Percentiles rank a stretch among this genome's conserved stretches.
phyloP scores from a whole-genome alignment of 495 filamentous ascomycete genomes.

The Halenospora varia region DNA sequence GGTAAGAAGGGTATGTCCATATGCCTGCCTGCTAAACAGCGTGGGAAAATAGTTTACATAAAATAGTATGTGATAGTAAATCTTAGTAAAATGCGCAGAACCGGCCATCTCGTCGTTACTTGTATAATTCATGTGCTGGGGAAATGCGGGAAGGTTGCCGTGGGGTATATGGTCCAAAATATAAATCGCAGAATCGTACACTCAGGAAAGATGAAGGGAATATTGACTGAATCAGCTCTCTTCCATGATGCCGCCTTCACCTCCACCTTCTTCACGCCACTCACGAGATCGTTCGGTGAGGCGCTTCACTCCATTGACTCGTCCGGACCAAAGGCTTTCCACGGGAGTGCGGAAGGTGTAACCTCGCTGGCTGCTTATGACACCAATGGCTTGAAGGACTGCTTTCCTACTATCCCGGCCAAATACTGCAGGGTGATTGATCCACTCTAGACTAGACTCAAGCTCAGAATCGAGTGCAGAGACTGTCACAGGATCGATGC shows the following conservation, averaged over 20 bases:
- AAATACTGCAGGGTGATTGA: conserved; percentile 94
- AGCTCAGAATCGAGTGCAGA: conserved; percentile 87
- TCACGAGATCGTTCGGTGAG: conserved; percentile 75
- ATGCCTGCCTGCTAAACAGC: background rate
- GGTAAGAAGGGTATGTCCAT: background rate
- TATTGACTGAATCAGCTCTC: conserved; percentile 48
- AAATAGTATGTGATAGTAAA: background rate
- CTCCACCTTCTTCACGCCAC: conserved; percentile 76
- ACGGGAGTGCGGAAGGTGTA: conserved; percentile 89
- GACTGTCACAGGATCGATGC: conserved; percentile 76
- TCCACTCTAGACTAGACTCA: conserved; percentile 95
- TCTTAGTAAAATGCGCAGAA: conserved; percentile 6
- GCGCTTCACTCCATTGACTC: conserved; percentile 71
- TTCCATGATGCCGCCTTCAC: conserved; percentile 76
- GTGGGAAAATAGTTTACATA: background rate
- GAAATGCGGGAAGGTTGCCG: background rate
- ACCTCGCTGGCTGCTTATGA: conserved; percentile 89
- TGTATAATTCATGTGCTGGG: background rate
- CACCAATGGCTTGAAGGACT: conserved; percentile 92
- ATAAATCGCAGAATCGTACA: background rate
- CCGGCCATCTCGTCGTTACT: conserved; percentile 16
- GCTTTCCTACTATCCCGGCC: conserved; percentile 92
- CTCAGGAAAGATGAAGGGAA: background rate
- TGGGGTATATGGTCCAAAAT: background rate
- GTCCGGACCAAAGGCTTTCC: conserved; percentile 79